These are phyloP conservation scores for Pyrenula massariospora DNA, from an alignment of 495 filamentous ascomycete genomes.

Conservation along the genomic window DNA sequence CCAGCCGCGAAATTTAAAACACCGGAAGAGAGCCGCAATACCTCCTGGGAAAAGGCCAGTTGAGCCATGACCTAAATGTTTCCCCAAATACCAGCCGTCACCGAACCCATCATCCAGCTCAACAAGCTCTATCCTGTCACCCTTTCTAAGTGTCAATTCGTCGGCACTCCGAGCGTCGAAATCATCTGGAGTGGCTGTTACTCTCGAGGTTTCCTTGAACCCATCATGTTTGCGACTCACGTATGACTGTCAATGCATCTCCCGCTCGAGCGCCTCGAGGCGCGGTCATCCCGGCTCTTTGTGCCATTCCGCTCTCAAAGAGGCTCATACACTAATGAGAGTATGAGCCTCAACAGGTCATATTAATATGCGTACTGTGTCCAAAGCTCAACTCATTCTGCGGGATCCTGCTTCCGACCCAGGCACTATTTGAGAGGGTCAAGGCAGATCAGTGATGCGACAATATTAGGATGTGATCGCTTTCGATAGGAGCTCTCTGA, in stretches of 20 bases:
- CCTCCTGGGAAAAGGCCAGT: conserved; percentile 87
- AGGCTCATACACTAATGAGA: too few relatives aligned
- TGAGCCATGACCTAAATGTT: conserved; percentile 59
- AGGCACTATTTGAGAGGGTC: too few relatives aligned
- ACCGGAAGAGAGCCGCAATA: conserved; percentile 21
- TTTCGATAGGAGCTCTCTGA: too few relatives aligned
- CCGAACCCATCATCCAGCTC: conserved; percentile 96
- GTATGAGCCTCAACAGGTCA: too few relatives aligned
- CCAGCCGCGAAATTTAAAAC: too few relatives aligned
- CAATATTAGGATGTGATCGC: too few relatives aligned
- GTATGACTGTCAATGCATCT: conserved; percentile 62
- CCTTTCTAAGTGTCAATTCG: conserved; percentile 78
- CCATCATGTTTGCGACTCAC: conserved; percentile 40
- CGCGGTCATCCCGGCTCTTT: conserved; percentile 4
- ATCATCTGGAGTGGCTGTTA: conserved; percentile 44
- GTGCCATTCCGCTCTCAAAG: background rate
- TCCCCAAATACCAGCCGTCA: conserved; percentile 94
- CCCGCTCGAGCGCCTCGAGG: conserved; percentile 43
- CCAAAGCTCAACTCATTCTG: too few relatives aligned
- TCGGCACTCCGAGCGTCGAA: conserved; percentile 84
- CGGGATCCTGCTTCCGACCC: too few relatives aligned
- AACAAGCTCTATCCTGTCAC: conserved; percentile 81
- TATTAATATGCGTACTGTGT: too few relatives aligned
- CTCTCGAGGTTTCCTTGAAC: conserved; percentile 4
- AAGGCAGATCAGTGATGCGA: too few relatives aligned